Evolutionary conservation across 108 stramenopile species (phyloP).

Genomic region (Schizochytrium sp.): DNA sequence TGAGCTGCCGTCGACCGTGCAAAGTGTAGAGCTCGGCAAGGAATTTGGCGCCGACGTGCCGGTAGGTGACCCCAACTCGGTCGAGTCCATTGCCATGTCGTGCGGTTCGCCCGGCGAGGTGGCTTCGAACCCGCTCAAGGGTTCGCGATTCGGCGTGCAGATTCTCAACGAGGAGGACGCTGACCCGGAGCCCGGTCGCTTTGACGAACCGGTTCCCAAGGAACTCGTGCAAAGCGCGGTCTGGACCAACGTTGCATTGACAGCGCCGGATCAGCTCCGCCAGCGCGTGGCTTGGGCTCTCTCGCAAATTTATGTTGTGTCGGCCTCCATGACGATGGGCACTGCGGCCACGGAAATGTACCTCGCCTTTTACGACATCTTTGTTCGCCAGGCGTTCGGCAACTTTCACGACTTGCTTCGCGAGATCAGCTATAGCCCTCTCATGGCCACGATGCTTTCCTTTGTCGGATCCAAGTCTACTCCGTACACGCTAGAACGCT

Average conservation of each 20-base stretch:
- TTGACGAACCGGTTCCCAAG: neutral
- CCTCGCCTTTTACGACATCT: conserved; percentile 52
- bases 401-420: conserved; percentile 60
- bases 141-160: conserved; percentile 26
- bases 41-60: neutral
- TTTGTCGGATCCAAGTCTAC: conserved; percentile 32
- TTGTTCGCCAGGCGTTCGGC: conserved; percentile 65
- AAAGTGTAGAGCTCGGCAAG: conserved; percentile 34
- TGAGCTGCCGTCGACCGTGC: neutral
- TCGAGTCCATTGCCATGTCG: conserved; percentile 21
- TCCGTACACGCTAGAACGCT: neutral
- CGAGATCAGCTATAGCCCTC: conserved; percentile 53
- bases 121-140: conserved; percentile 30
- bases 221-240: conserved; percentile 2
- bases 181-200: neutral
- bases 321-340: conserved; percentile 17
- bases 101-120: conserved; percentile 50
- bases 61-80: neutral
- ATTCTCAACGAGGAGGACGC: conserved; percentile 10
- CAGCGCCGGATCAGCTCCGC: conserved; percentile 60
- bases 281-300: conserved; percentile 66
- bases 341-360: conserved; percentile 31
- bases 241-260: conserved; percentile 55
- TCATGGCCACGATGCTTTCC: conserved; percentile 56
- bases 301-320: conserved; percentile 53